phyloP scores from a whole-genome alignment of 129 eudicot species.

The Solidago caesia region DNA sequence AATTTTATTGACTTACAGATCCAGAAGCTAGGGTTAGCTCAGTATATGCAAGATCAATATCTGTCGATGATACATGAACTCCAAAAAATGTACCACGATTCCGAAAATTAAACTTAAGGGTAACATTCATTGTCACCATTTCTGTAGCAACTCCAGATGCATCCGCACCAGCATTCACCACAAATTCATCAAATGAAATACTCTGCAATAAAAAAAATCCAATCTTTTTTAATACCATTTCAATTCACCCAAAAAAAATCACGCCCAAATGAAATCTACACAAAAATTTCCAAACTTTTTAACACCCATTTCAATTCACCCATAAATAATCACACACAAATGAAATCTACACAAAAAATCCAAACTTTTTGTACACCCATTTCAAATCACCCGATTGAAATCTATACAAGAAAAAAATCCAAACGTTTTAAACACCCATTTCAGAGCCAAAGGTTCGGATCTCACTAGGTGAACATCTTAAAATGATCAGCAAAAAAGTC shows the following conservation, averaged over 20 bases:
- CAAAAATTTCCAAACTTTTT: background rate
- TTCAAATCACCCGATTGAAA: background rate
- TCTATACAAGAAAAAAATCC: background rate
- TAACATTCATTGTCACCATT: conserved; percentile 72
- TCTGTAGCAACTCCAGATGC: conserved; percentile 84
- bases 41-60: conserved; percentile 62
- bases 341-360: background rate
- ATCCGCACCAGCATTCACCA: conserved; percentile 75
- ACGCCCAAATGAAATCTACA: conserved; percentile 61
- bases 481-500: no score
- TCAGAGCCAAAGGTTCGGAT: no score
- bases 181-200: conserved; percentile 60
- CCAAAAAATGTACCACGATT: conserved; percentile 92
- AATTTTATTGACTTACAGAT: conserved; percentile 46
- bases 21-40: conserved; percentile 73
- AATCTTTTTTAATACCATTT: conserved; percentile 10
- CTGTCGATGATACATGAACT: conserved; percentile 79
- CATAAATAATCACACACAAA: background rate
- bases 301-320: conserved; percentile 18
- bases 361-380: background rate
- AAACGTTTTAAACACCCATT: background rate
- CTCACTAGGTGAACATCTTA: no score
- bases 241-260: background rate
- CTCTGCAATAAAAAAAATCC: conserved; percentile 49
- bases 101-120: conserved; percentile 57